Percentiles rank a stretch among this genome's conserved stretches.
Conservation (phyloP, 495 filamentous ascomycete species). For the Copromyces sp. region DNA sequence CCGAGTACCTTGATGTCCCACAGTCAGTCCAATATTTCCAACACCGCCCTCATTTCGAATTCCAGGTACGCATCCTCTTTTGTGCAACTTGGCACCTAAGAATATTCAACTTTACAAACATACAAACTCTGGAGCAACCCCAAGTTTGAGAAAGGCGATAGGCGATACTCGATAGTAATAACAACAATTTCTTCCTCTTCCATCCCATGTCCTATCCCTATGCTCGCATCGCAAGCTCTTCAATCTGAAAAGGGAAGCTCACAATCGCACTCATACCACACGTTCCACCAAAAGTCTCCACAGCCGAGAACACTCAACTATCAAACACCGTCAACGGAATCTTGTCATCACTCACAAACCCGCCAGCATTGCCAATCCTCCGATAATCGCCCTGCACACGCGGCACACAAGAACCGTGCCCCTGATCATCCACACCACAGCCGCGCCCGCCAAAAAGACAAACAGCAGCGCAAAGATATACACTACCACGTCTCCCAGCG, state of each 20-base stretch:
- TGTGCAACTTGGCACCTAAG: background rate
- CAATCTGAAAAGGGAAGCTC: background rate
- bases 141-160: background rate
- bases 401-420: slow-evolving; percentile 6
- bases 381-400: slow-evolving; percentile 3
- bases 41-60: background rate
- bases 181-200: background rate
- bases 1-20: background rate
- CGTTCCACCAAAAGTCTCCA: background rate
- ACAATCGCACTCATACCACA: background rate
- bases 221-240: background rate
- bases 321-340: background rate
- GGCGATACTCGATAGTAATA: background rate
- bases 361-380: slow-evolving; percentile 8
- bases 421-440: slow-evolving; percentile 11
- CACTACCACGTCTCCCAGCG: slow-evolving; percentile 12
- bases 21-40: background rate
- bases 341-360: slow-evolving; percentile 8
- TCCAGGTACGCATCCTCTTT: background rate
- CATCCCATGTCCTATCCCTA: background rate
- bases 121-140: background rate
- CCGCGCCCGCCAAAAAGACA: slow-evolving; percentile 7
- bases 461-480: slow-evolving; percentile 17
- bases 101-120: background rate
- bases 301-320: background rate